A percentile compares a stretch with the other conserved stretches of the same genome.
Evolutionary conservation across 768 basidiomycete species (phyloP).

Genomic region (Termitomyces sp.): DNA sequence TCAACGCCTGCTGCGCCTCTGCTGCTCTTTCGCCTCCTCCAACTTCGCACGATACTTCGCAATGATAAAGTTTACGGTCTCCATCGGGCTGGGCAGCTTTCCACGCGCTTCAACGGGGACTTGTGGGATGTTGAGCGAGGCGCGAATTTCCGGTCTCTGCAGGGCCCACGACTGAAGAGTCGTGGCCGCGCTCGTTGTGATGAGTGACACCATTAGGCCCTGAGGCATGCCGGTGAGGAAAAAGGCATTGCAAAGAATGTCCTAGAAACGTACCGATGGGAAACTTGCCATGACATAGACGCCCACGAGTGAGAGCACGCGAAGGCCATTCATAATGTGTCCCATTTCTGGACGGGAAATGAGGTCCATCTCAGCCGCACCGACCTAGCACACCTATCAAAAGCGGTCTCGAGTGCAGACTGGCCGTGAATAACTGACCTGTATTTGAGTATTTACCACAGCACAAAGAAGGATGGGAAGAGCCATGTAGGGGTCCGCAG

Average conservation of each 20-base stretch:
- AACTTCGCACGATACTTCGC: slow-evolving; percentile 23
- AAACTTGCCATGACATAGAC: slow-evolving; percentile 50
- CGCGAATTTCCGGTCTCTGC: slow-evolving; percentile 41
- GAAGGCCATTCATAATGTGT: slow-evolving; percentile 69
- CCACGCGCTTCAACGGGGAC: slow-evolving; percentile 27
- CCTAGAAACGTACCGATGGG: slow-evolving; percentile 58
- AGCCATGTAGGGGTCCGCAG: slow-evolving; percentile 71
- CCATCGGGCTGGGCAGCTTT: slow-evolving; percentile 30
- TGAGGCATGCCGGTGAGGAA: slow-evolving; percentile 14
- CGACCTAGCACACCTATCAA: slow-evolving; percentile 26
- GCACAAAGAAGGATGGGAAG: slow-evolving; percentile 60
- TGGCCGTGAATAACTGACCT: slow-evolving; percentile 40
- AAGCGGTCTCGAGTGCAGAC: not conserved
- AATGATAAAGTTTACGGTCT: slow-evolving; percentile 23
- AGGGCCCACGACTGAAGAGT: slow-evolving; percentile 50
- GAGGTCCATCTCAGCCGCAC: slow-evolving; percentile 57
- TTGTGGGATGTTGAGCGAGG: slow-evolving; percentile 35
- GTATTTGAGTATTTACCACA: slow-evolving; percentile 69
- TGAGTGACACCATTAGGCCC: slow-evolving; percentile 43
- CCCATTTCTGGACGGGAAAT: slow-evolving; percentile 50
- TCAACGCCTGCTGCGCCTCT: slow-evolving; percentile 16
- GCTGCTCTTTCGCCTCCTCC: slow-evolving; percentile 22
- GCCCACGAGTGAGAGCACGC: slow-evolving; percentile 51
- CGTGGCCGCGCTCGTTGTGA: slow-evolving; percentile 41
- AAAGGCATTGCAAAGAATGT: not conserved